phyloP scores from a whole-genome alignment of 768 basidiomycete genomes.

The Collybia nuda region DNA sequence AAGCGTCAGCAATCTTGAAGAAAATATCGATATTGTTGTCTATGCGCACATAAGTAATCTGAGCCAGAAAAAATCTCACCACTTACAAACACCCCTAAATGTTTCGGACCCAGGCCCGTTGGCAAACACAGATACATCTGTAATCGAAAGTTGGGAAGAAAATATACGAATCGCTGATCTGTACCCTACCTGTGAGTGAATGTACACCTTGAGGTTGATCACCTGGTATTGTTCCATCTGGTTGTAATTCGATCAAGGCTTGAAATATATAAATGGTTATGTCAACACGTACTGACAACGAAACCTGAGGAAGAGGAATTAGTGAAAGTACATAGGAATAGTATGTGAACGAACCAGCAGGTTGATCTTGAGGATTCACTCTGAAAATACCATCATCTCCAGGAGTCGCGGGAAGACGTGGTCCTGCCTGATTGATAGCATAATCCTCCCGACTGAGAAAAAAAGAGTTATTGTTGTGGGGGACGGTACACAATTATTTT shows the following conservation, averaged over 20 bases:
- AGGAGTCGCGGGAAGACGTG: conserved; percentile 34
- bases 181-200: conserved; percentile 33
- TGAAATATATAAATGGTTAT: background rate
- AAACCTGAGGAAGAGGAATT: conserved; percentile 23
- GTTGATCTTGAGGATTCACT: conserved; percentile 35
- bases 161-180: background rate
- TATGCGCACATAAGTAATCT: conserved; percentile 9
- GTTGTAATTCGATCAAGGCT: background rate
- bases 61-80: background rate
- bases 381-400: conserved; percentile 19
- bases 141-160: background rate
- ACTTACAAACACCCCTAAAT: conserved; percentile 44
- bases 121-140: conserved; percentile 44
- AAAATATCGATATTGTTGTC: conserved; percentile 41
- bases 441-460: conserved; percentile 33
- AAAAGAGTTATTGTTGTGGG: background rate
- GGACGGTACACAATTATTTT: background rate
- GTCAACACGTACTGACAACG: conserved; percentile 22
- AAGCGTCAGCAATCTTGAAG: conserved; percentile 20
- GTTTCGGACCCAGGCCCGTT: conserved; percentile 40
- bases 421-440: conserved; percentile 30
- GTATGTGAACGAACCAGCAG: conserved; percentile 20
- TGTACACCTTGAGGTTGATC: conserved; percentile 39
- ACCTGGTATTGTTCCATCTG: conserved; percentile 34
- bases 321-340: background rate